Conservation (phyloP, 768 basidiomycete genomes). For the Russula abietina region DNA sequence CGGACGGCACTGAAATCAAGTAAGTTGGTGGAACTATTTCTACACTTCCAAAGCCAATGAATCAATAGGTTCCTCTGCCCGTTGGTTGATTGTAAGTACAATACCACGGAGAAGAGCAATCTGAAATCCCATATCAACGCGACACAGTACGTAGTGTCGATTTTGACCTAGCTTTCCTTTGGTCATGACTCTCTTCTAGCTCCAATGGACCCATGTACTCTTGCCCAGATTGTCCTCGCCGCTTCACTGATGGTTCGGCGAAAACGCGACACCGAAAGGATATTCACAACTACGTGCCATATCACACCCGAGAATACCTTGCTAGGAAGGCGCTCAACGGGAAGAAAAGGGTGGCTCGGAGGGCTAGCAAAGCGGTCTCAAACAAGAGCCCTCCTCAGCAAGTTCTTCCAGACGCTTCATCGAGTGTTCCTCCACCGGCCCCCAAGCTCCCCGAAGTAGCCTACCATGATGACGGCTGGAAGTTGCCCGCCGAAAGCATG, state of each 20-base stretch:
- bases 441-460: not conserved
- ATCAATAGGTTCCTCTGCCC: constrained; percentile 9
- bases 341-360: not conserved
- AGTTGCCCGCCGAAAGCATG: not conserved
- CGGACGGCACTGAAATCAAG: constrained; percentile 9
- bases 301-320: constrained; percentile 4
- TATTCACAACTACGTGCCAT: constrained; percentile 5
- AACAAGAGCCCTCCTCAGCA: not conserved
- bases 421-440: not conserved
- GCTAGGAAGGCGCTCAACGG: not conserved
- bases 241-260: constrained; percentile 1
- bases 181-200: not conserved
- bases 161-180: not conserved
- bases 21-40: constrained; percentile 4
- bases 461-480: constrained; percentile 13
- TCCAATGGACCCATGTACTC: not conserved
- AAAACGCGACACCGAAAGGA: constrained; percentile 8
- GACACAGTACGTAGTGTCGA: constrained; percentile 7
- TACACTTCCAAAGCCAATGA: not conserved
- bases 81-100: not conserved
- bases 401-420: not conserved
- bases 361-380: not conserved
- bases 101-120: not conserved
- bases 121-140: not conserved
- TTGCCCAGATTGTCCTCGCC: constrained; percentile 5